Base-by-base conservation (phyloP, 306 rosid genomes). In the Alnus glutinosa region DNA sequence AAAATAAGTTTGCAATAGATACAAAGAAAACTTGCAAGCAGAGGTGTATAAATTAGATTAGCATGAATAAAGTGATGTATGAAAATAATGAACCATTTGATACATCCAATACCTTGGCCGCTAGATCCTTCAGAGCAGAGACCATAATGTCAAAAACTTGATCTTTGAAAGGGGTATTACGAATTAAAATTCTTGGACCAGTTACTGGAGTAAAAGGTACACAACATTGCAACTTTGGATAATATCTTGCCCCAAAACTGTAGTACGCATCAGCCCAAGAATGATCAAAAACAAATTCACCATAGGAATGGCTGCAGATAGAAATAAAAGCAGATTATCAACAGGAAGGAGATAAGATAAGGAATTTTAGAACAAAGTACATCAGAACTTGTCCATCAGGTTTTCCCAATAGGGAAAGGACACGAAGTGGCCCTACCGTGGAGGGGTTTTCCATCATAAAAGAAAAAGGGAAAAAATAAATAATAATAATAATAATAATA, bases 251-350 rank as follows among this genome's bases (percentile, higher is more conserved):
- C 7, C 97, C 98, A 55, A 88, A 89, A 69, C 90, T 79, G 75
- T 89, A 82, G 75, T 91, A 92, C 9, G 98, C 98, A 81, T 92
- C 94, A 28, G 98, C 97, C 98, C 98, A 94, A 44, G 98, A 87
- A 85, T 94, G 97, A 86, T 94, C 98, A 52, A 94, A 94, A 71
- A 94, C 97, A 87, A 94, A 94, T 89, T 94, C 98, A 15, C 98
- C 97, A 46, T 94, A 91, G 13, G 98, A 94, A 81, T 94, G 98
- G 80, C 90, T 90, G 92, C 87, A 88, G 32, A 71, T 71, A 19
- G 72, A 81, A 75, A 67, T 80, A 13, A 49, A 76, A 61, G 70
- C 49, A 64, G 48, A 23, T 82, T 78, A 74, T 36, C 51, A 62
- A 14, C 19, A 36, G 32, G 49, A 50, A 36, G 16, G 28, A 32